Conservation (phyloP, 2,329 filamentous ascomycete genomes). For the Teratosphaeria gauchensis region DNA sequence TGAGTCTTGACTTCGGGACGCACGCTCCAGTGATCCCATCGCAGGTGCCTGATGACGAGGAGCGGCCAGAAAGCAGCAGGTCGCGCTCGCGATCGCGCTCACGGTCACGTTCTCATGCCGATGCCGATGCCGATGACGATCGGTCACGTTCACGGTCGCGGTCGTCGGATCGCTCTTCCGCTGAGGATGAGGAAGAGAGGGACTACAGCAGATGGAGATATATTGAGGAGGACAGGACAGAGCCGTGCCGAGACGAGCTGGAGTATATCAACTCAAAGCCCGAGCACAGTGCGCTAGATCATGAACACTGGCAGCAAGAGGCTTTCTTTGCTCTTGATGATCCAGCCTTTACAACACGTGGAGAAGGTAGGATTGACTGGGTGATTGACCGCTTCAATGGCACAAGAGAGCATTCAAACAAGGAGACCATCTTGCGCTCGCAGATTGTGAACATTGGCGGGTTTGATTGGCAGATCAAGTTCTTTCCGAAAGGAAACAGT, state of each 20-base stretch:
- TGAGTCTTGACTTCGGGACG: background rate
- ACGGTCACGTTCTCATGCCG: background rate
- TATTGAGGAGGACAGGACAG: conserved; percentile 46
- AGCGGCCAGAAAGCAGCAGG: background rate
- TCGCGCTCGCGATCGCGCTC: background rate
- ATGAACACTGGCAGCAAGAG: conserved; percentile 49
- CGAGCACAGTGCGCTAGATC: conserved; percentile 48
- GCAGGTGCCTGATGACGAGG: background rate
- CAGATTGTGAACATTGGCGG: conserved; percentile 47
- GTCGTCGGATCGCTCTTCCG: conserved; percentile 5
- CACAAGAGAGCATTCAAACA: conserved; percentile 50
- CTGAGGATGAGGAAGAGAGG: conserved; percentile 21
- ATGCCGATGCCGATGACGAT: background rate
- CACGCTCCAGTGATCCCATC: background rate
- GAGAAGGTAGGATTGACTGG: conserved; percentile 50
- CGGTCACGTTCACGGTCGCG: background rate
- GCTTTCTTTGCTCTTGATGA: conserved; percentile 49
- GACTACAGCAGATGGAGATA: conserved; percentile 24
- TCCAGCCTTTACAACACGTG: conserved; percentile 45
- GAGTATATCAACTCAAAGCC: conserved; percentile 44
- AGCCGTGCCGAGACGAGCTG: conserved; percentile 48
- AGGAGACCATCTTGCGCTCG: conserved; percentile 49
- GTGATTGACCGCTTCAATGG: conserved; percentile 49
- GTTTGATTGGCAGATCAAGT: conserved; percentile 57
- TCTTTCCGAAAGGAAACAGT: conserved; percentile 53